Evolutionary conservation across 345 rosid genomes (phyloP).

Genomic region (Eucalyptus melliodora): DNA sequence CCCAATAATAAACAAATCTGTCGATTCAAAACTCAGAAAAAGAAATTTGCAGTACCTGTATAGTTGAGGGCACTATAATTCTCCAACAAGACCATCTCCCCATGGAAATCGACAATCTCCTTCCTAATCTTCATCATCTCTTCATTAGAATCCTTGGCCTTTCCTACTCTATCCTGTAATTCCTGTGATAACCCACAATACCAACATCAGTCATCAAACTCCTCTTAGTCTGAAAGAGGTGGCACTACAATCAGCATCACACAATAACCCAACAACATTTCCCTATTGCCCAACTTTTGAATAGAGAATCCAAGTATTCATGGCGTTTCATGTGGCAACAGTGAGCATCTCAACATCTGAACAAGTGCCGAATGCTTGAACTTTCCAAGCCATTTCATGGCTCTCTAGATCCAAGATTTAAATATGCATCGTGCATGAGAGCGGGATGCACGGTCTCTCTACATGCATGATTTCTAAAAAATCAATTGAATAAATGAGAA

Average conservation of each 20-base stretch:
- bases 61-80: slow-evolving; percentile 95
- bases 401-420: neutral
- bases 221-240: neutral
- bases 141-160: slow-evolving; percentile 38
- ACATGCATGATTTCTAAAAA: neutral
- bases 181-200: slow-evolving; percentile 26
- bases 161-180: slow-evolving; percentile 59
- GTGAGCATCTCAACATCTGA: neutral
- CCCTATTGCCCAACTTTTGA: neutral
- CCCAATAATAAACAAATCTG: neutral
- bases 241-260: neutral
- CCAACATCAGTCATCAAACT: neutral
- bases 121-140: slow-evolving; percentile 53
- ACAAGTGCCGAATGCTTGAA: neutral
- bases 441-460: neutral
- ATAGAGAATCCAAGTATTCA: neutral
- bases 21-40: neutral
- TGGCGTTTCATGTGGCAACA: neutral
- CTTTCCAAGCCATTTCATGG: neutral
- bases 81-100: slow-evolving; percentile 94
- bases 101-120: slow-evolving; percentile 87
- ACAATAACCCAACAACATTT: neutral
- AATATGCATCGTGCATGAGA: neutral
- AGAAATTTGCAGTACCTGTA: slow-evolving; percentile 37
- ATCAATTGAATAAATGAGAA: neutral